Conservation (phyloP, 1,139 yeast genomes). For the Nakaseomyces glabratus region DNA sequence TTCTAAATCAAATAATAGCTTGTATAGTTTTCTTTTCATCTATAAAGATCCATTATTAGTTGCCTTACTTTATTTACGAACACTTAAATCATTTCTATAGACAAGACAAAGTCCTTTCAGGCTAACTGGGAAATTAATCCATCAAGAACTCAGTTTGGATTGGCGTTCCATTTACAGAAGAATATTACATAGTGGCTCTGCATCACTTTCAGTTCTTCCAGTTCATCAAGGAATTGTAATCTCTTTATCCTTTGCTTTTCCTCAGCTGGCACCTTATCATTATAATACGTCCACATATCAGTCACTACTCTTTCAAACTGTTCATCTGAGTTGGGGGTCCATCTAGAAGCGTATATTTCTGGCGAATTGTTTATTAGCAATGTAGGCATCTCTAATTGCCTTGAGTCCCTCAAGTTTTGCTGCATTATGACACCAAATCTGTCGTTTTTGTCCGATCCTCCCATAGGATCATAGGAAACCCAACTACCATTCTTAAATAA, state of each 20-base stretch:
- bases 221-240: slow-evolving; percentile 78
- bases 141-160: no score
- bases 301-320: slow-evolving; percentile 35
- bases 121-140: no score
- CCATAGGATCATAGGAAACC: slow-evolving; percentile 78
- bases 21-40: no score
- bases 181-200: slow-evolving; percentile 69
- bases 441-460: slow-evolving; percentile 46
- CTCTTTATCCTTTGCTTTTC: slow-evolving; percentile 48
- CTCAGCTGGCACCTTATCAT: slow-evolving; percentile 42
- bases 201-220: slow-evolving; percentile 72
- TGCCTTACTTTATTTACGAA: no score
- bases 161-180: slow-evolving; percentile 19
- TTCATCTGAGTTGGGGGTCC: slow-evolving; percentile 18
- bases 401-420: slow-evolving; percentile 47
- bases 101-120: no score
- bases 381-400: slow-evolving; percentile 72
- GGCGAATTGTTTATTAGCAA: slow-evolving; percentile 43
- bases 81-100: no score
- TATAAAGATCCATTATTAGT: no score
- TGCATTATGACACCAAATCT: slow-evolving; percentile 79
- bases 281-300: slow-evolving; percentile 53
- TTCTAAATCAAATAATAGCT: no score
- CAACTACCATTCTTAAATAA: slow-evolving; percentile 36
- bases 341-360: slow-evolving; percentile 38